phyloP scores from a whole-genome alignment of 2,329 filamentous ascomycete genomes.

The Amauroascus verrucosus region DNA sequence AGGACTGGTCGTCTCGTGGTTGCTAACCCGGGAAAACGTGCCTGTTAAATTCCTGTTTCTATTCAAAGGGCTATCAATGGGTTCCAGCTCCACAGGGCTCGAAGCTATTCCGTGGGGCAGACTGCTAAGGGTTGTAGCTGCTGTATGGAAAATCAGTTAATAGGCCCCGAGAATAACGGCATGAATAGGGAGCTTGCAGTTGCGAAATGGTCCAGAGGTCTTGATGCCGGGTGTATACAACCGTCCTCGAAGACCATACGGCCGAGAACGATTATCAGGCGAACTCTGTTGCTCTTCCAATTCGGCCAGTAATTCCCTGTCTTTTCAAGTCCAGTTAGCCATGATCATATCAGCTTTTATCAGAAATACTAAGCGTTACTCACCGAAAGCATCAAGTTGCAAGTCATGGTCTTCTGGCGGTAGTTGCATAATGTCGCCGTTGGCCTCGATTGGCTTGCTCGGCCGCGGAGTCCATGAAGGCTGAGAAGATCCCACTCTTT shows the following conservation, averaged over 20 bases:
- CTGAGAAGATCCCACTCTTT: background rate
- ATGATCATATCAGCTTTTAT: background rate
- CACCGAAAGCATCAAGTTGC: constrained; percentile 44
- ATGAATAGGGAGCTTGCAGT: no score
- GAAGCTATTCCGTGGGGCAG: constrained; percentile 20
- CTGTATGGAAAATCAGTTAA: constrained; percentile 6
- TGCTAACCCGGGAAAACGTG: background rate
- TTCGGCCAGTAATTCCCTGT: constrained; percentile 32
- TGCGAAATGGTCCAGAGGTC: constrained; percentile 24
- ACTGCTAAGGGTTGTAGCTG: constrained; percentile 17
- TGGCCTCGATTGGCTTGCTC: background rate
- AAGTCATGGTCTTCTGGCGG: constrained; percentile 20
- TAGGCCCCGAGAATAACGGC: background rate
- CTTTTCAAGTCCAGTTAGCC: constrained; percentile 18
- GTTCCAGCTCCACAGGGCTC: constrained; percentile 23
- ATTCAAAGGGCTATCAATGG: constrained; percentile 27
- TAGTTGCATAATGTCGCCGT: background rate
- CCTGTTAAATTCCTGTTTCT: constrained; percentile 14
- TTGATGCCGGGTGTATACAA: constrained; percentile 2
- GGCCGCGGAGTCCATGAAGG: background rate
- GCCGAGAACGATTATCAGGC: background rate
- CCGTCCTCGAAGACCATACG: background rate
- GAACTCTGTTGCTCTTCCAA: constrained; percentile 12
- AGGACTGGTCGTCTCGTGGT: constrained; percentile 2
- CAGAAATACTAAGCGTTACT: constrained; percentile 11